Percentiles rank a stretch among this genome's conserved stretches.
Conservation (phyloP, 192 early-diverging fungal genomes). For the Spizellomyces sp. region DNA sequence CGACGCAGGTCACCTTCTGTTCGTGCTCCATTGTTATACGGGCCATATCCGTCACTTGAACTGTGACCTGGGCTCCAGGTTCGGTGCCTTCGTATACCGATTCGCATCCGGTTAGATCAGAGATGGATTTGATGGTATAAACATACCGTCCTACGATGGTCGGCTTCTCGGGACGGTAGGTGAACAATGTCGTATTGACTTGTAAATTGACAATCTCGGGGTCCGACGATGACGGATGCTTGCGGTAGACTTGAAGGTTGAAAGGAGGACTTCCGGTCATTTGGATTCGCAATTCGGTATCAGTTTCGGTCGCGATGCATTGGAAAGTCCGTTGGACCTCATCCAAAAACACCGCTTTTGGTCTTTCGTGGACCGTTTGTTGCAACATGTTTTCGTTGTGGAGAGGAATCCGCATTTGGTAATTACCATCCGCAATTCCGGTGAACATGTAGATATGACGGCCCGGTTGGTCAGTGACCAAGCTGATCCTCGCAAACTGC, state of each 20-base stretch:
- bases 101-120: conserved; percentile 47
- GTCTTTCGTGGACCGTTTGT: conserved; percentile 37
- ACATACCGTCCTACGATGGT: conserved; percentile 42
- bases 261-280: conserved; percentile 46
- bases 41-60: conserved; percentile 53
- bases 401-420: conserved; percentile 18
- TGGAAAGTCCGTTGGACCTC: conserved; percentile 35
- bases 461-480: conserved; percentile 42
- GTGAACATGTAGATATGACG: conserved; percentile 41
- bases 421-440: conserved; percentile 48
- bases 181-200: conserved; percentile 18
- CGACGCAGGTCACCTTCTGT: conserved; percentile 53
- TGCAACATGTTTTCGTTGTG: conserved; percentile 6
- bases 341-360: conserved; percentile 44
- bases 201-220: conserved; percentile 31
- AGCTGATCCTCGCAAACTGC: conserved; percentile 25
- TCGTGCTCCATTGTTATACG: conserved; percentile 38
- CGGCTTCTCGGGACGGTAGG: conserved; percentile 30
- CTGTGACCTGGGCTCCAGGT: conserved; percentile 3
- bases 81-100: conserved; percentile 9
- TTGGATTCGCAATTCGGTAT: conserved; percentile 34
- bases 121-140: conserved; percentile 37
- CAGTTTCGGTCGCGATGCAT: conserved; percentile 41
- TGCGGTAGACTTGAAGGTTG: conserved; percentile 37
- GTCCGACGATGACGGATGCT: conserved; percentile 44